Conservation (phyloP, 345 rosid species). For the Brassica juncea region DNA sequence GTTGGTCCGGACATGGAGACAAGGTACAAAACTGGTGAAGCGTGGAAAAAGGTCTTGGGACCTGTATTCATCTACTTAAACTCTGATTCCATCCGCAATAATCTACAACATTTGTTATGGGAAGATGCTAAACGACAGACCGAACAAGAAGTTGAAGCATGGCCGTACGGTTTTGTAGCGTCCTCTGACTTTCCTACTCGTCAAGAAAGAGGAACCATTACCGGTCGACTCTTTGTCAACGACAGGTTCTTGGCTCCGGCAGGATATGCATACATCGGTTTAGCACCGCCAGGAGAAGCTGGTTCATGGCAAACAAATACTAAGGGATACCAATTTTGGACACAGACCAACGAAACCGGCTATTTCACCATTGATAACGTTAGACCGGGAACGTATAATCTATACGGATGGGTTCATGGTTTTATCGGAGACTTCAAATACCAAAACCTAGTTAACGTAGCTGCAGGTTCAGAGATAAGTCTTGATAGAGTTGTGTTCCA, state of each 20-base stretch:
- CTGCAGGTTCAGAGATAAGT: conserved; percentile 49
- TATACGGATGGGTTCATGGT: conserved; percentile 82
- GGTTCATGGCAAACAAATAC: conserved; percentile 87
- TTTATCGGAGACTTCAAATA: conserved; percentile 61
- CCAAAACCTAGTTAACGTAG: conserved; percentile 39
- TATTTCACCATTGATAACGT: conserved; percentile 60
- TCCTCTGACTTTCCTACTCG: conserved; percentile 53
- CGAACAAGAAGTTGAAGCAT: conserved; percentile 48
- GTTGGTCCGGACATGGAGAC: conserved; percentile 66
- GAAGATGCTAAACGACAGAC: conserved; percentile 71
- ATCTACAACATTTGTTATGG: conserved; percentile 52
- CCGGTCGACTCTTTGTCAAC: conserved; percentile 46
- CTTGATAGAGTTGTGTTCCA: conserved; percentile 48
- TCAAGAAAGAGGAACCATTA: conserved; percentile 45
- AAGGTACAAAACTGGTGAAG: conserved; percentile 52
- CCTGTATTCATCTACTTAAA: conserved; percentile 76
- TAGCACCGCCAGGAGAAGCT: conserved; percentile 73
- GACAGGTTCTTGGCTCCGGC: conserved; percentile 48
- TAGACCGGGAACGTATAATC: conserved; percentile 60
- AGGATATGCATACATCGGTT: conserved; percentile 65
- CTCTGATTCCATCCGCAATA: conserved; percentile 38
- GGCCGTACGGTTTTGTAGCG: conserved; percentile 73
- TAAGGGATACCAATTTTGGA: conserved; percentile 95
- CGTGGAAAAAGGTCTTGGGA: conserved; percentile 87
- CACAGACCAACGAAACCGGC: conserved; percentile 53